These are phyloP conservation scores for Cordyceps fumosorosea DNA, from an alignment of 2,329 filamentous ascomycete species.

Conservation along the genomic window DNA sequence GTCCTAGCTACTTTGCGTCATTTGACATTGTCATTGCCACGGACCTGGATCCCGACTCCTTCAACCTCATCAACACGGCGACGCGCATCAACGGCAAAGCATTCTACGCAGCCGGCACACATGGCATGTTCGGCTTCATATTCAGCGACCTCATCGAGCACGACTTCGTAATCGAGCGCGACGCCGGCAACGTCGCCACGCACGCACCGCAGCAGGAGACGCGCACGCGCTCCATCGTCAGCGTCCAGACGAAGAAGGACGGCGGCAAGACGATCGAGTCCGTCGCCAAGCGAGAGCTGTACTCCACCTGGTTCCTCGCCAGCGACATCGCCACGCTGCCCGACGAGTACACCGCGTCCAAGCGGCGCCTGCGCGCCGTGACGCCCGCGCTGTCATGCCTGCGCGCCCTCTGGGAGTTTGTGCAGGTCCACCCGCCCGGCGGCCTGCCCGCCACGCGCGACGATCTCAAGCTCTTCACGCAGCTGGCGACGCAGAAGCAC, in stretches of 20 bases:
- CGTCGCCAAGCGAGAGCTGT: constrained; percentile 86
- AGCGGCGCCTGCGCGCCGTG: constrained; percentile 67
- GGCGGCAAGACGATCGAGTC: constrained; percentile 67
- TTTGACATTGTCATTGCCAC: constrained; percentile 89
- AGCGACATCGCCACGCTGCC: constrained; percentile 68
- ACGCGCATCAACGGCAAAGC: constrained; percentile 71
- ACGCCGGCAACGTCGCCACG: constrained; percentile 67
- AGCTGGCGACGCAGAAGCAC: constrained; percentile 70
- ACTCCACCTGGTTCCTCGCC: constrained; percentile 81
- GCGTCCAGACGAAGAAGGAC: constrained; percentile 63
- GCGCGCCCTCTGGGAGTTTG: constrained; percentile 83
- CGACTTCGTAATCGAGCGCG: constrained; percentile 81
- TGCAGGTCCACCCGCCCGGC: constrained; percentile 36
- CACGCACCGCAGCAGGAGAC: constrained; percentile 56
- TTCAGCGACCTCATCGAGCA: constrained; percentile 91
- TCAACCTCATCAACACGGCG: constrained; percentile 77
- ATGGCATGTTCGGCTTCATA: constrained; percentile 91
- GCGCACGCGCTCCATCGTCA: constrained; percentile 67
- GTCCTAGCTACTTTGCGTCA: constrained; percentile 64
- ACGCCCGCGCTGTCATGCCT: constrained; percentile 79
- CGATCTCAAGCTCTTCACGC: constrained; percentile 72
- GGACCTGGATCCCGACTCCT: constrained; percentile 68
- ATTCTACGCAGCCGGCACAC: constrained; percentile 82
- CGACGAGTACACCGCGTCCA: constrained; percentile 59
- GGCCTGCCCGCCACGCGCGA: constrained; percentile 47